Evolutionary conservation across 2,329 filamentous ascomycete genomes (phyloP).

Genomic region (Hymenotorrendiella dingleyae): DNA sequence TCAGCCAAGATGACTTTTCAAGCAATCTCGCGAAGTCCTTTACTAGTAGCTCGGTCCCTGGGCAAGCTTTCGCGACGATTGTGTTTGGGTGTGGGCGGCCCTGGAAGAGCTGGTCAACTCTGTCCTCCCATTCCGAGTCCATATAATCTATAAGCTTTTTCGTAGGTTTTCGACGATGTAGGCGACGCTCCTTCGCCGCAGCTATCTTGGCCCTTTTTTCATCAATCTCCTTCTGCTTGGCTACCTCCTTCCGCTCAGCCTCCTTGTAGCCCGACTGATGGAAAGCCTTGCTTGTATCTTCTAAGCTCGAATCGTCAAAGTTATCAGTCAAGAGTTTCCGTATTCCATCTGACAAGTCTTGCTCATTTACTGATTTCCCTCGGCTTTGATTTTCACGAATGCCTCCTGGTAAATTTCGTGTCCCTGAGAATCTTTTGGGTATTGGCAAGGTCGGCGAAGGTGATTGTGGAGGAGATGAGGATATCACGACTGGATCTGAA

Average conservation of each 20-base stretch:
- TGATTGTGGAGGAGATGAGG: neutral
- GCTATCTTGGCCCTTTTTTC: conserved; percentile 12
- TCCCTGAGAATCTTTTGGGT: too few species aligned
- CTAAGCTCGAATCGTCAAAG: too few species aligned
- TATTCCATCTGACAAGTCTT: neutral
- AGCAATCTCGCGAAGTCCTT: conserved; percentile 62
- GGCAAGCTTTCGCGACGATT: conserved; percentile 40
- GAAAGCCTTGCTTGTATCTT: too few species aligned
- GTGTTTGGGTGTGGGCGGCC: conserved; percentile 21
- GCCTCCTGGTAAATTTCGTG: too few species aligned
- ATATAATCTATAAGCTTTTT: conserved; percentile 27
- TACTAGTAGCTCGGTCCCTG: conserved; percentile 44
- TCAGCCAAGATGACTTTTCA: conserved; percentile 57
- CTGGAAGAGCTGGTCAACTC: conserved; percentile 30
- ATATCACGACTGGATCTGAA: neutral
- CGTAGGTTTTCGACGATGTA: conserved; percentile 20
- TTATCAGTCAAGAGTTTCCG: neutral
- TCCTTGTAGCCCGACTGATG: neutral
- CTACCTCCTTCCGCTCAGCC: neutral
- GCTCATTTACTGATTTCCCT: neutral
- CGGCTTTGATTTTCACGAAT: neutral
- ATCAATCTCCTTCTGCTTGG: conserved; percentile 12
- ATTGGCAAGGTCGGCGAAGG: neutral
- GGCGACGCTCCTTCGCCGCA: conserved; percentile 22
- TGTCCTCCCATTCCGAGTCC: conserved; percentile 34